Percentiles rank a stretch among this genome's conserved stretches.
Evolutionary conservation across 306 rosid genomes (phyloP).

Genomic region (Alnus rubra): DNA sequence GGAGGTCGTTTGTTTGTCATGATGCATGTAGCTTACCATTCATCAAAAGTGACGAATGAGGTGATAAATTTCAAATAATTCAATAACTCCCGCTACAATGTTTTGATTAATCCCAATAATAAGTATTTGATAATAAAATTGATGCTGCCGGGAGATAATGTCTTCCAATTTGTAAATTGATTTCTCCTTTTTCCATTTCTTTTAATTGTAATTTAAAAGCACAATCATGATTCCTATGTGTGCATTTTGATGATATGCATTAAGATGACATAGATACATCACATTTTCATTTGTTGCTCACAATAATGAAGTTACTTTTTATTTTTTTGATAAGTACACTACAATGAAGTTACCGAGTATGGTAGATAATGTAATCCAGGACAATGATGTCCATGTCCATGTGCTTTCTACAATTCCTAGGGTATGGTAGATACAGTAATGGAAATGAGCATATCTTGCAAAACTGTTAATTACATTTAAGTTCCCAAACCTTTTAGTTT

Average conservation of each 20-base stretch:
- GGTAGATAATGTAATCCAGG: not conserved
- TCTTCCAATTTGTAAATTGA: not conserved
- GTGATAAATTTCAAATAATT: not conserved
- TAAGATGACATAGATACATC: not conserved
- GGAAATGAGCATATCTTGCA: not conserved
- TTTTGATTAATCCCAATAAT: not conserved
- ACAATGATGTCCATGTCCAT: not conserved
- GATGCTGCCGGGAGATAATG: not conserved
- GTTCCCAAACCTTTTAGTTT: not conserved
- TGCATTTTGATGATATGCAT: not conserved
- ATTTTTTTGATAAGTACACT: too few species aligned
- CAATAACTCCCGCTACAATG: not conserved
- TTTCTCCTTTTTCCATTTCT: not conserved
- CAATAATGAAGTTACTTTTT: not conserved
- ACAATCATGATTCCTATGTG: not conserved
- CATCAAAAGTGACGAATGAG: not conserved
- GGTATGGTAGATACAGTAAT: not conserved
- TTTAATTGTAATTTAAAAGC: not conserved
- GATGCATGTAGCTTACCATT: not conserved
- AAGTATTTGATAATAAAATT: not conserved
- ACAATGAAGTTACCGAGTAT: not conserved
- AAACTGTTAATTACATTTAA: not conserved
- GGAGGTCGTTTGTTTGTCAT: not conserved
- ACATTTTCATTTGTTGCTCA: not conserved
- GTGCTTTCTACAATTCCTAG: not conserved